Evolutionary conservation across 2,329 filamentous ascomycete genomes (phyloP).

Genomic region (Colletotrichum sp.): DNA sequence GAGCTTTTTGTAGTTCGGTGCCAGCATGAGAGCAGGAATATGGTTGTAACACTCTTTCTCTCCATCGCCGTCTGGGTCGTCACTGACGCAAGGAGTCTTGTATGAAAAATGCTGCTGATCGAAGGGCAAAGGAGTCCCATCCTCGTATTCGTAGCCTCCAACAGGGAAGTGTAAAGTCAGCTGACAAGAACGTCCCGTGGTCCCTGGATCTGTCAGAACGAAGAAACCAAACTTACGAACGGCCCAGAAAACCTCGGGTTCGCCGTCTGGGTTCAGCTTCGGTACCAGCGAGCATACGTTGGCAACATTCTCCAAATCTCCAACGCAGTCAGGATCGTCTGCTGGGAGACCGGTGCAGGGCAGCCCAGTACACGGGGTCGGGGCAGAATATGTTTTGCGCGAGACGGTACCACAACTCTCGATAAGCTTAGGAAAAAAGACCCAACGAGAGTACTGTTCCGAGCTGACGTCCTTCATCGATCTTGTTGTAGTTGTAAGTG

Average conservation of each 20-base stretch:
- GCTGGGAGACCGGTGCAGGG: background rate
- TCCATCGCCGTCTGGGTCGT: background rate
- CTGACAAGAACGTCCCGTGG: too few relatives aligned
- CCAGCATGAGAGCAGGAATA: background rate
- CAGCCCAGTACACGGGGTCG: background rate
- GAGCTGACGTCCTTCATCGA: background rate
- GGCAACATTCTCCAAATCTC: background rate
- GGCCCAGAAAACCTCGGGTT: background rate
- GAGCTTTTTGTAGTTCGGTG: background rate
- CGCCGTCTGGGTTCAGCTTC: background rate
- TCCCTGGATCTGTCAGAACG: too few relatives aligned
- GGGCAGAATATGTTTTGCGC: background rate
- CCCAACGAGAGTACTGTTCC: background rate
- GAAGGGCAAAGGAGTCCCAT: background rate
- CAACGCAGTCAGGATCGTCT: background rate
- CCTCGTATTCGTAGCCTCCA: background rate
- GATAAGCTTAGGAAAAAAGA: background rate
- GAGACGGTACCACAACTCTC: background rate
- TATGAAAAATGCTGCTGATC: background rate
- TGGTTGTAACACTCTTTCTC: background rate
- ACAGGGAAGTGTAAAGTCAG: too few relatives aligned
- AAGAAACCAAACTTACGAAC: background rate
- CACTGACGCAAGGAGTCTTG: fast-evolving
- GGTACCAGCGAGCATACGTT: background rate
- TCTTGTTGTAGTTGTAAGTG: too few relatives aligned